Percentiles rank a stretch among this genome's conserved stretches.
Conservation (phyloP, 129 eudicot species). For the Rutidosis leptorrhynchoides region DNA sequence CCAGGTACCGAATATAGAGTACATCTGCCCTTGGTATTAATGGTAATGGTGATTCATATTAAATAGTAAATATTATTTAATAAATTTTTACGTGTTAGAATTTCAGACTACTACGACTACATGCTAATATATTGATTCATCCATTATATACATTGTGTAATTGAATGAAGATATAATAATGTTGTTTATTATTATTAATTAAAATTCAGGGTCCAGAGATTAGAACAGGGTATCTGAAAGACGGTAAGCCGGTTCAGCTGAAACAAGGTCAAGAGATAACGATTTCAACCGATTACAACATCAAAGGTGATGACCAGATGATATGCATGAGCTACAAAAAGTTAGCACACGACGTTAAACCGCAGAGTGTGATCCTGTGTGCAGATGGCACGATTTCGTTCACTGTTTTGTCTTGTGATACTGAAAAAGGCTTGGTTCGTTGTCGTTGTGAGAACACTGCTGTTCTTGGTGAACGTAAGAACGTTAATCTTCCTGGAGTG, state of each 20-base stretch:
- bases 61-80: neutral
- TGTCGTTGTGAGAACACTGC: slow-evolving; percentile 82
- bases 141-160: neutral
- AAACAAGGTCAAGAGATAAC: slow-evolving; percentile 73
- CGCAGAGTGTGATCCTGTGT: slow-evolving; percentile 61
- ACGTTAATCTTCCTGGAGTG: slow-evolving; percentile 76
- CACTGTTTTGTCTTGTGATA: slow-evolving; percentile 59
- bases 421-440: slow-evolving; percentile 47
- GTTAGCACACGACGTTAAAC: slow-evolving; percentile 58
- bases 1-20: too few species aligned
- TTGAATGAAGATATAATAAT: neutral
- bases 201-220: slow-evolving; percentile 64
- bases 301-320: slow-evolving; percentile 51
- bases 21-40: too few species aligned
- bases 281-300: slow-evolving; percentile 58
- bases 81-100: neutral
- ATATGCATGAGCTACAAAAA: slow-evolving; percentile 82
- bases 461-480: slow-evolving; percentile 72
- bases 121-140: neutral
- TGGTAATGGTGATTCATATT: neutral
- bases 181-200: slow-evolving; percentile 2
- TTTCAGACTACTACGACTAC: too few species aligned
- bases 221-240: slow-evolving; percentile 66
- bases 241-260: slow-evolving; percentile 60
- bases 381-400: slow-evolving; percentile 68